Evolutionary conservation across 1,284 basidiomycete species (phyloP).

Genomic region (Wallemia mellicola): DNA sequence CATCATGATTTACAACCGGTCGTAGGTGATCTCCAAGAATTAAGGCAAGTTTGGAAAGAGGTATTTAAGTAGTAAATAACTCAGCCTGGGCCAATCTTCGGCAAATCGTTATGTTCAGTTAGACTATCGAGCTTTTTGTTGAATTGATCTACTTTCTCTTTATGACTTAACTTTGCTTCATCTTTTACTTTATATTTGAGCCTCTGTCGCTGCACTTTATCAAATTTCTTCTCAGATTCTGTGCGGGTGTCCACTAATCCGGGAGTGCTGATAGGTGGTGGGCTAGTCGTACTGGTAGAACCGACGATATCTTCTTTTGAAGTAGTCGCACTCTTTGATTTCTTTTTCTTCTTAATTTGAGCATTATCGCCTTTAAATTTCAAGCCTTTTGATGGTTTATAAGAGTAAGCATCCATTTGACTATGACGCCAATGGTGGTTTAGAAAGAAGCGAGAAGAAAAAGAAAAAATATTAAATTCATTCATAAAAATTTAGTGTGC

Average conservation of each 20-base stretch:
- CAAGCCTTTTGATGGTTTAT: not conserved
- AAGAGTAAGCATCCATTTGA: not conserved
- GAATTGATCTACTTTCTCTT: not conserved
- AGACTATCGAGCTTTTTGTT: not conserved
- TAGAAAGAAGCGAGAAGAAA: not conserved
- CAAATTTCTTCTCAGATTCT: not conserved
- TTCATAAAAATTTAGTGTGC: conserved; percentile 14
- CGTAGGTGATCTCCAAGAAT: not conserved
- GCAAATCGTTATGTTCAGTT: not conserved
- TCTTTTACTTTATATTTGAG: not conserved
- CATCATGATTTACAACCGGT: not conserved
- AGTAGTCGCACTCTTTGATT: not conserved
- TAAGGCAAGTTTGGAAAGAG: not conserved
- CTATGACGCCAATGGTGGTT: not conserved
- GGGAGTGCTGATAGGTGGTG: too few relatives aligned
- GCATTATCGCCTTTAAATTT: not conserved
- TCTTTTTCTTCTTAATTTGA: not conserved
- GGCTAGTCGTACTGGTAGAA: too few relatives aligned
- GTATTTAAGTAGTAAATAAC: not conserved
- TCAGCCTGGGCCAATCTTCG: not conserved
- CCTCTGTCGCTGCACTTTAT: not conserved
- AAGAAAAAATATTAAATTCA: conserved; percentile 3
- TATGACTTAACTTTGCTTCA: not conserved
- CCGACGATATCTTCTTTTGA: not conserved
- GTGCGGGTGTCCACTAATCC: not conserved